phyloP scores from a whole-genome alignment of 23 red algal species.

The Gracilaria domingensis region DNA sequence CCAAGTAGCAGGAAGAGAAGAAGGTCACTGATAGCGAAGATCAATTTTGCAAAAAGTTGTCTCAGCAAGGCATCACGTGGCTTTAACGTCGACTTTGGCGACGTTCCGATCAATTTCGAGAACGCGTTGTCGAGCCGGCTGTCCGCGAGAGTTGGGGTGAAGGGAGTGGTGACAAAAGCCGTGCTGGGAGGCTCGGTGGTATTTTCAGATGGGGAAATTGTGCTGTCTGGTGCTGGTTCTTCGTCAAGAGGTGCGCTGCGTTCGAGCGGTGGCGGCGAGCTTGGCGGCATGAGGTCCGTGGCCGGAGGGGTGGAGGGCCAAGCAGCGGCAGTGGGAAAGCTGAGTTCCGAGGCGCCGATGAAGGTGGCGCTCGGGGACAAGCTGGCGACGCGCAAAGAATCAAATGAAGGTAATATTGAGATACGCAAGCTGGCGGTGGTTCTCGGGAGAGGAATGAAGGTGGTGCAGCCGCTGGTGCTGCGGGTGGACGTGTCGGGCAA shows the following conservation, averaged over 20 bases:
- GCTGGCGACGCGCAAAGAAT: too few relatives aligned
- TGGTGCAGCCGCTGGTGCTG: conserved; percentile 79
- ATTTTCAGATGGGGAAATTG: conserved; percentile 20
- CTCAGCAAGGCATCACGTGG: conserved; percentile 30
- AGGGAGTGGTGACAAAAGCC: not conserved
- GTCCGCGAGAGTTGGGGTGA: conserved; percentile 7
- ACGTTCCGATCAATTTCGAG: conserved; percentile 38
- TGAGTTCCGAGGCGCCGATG: too few relatives aligned
- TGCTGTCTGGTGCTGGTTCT: not conserved
- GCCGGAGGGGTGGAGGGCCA: not conserved
- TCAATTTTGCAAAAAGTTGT: not conserved
- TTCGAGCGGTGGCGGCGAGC: not conserved
- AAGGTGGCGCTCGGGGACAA: too few relatives aligned
- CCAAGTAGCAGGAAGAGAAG: not conserved
- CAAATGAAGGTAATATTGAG: not conserved
- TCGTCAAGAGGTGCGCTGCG: too few relatives aligned
- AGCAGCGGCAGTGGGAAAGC: not conserved
- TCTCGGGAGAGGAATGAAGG: conserved; percentile 55
- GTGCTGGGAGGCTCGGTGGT: conserved; percentile 38
- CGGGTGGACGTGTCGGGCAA: conserved; percentile 59
- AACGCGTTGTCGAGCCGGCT: conserved; percentile 6
- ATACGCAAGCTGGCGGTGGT: conserved; percentile 29
- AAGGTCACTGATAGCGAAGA: not conserved
- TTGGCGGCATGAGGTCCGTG: not conserved
- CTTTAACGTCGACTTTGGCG: conserved; percentile 31